Evolutionary conservation across 441 rosid species (phyloP).

Genomic region (Corymbia citriodora): DNA sequence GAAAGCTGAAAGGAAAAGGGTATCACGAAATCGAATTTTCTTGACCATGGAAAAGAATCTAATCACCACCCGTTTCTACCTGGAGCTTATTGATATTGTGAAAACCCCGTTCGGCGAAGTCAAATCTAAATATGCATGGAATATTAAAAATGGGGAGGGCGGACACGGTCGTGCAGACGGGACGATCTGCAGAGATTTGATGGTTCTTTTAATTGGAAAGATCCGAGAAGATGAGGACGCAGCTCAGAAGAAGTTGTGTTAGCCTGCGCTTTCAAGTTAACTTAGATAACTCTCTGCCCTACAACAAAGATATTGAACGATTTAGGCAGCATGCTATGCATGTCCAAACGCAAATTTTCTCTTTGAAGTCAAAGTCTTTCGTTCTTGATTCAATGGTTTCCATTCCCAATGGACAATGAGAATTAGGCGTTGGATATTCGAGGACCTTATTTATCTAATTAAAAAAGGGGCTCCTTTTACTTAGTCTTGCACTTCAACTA

Average conservation of each 20-base stretch:
- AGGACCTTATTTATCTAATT: neutral
- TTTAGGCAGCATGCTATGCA: neutral
- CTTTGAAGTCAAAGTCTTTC: neutral
- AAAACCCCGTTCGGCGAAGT: neutral
- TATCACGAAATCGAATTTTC: neutral
- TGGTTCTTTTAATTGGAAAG: neutral
- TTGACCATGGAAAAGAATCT: neutral
- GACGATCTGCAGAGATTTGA: neutral
- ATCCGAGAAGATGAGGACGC: neutral
- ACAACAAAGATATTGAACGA: neutral
- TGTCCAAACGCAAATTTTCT: neutral
- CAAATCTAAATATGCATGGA: neutral
- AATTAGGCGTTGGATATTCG: neutral
- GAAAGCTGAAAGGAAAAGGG: neutral
- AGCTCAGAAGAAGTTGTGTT: neutral
- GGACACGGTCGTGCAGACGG: neutral
- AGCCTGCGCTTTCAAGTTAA: neutral
- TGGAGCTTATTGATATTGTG: neutral
- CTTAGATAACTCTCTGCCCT: neutral
- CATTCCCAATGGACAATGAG: neutral
- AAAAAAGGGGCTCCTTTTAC: neutral
- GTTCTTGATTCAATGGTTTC: neutral
- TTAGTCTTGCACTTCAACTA: neutral
- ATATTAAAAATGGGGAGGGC: neutral
- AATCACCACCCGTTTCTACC: neutral